These are phyloP conservation scores for Lactarius sanguifluus DNA, from an alignment of 768 basidiomycete genomes.

Conservation along the genomic window DNA sequence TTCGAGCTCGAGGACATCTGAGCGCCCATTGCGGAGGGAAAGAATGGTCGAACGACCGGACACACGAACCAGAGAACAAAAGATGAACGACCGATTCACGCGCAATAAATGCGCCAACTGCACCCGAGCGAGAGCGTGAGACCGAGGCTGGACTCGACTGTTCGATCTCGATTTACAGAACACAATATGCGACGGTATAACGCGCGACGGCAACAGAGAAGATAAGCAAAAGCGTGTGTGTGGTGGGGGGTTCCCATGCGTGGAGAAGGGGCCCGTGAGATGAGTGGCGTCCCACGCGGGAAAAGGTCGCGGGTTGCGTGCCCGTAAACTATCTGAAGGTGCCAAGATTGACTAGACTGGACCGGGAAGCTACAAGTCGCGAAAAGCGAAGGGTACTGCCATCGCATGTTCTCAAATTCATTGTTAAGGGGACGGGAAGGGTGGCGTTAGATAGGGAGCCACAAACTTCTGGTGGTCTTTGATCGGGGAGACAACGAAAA, in stretches of 20 bases:
- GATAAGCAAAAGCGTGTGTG: neutral
- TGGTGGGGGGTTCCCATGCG: neutral
- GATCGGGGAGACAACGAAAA: slow-evolving; percentile 4
- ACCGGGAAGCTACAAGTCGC: neutral
- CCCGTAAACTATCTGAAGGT: neutral
- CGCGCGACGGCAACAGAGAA: neutral
- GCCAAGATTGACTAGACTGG: neutral
- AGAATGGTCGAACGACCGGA: neutral
- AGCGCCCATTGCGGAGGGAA: neutral
- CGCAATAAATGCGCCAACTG: neutral
- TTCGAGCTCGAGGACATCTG: neutral
- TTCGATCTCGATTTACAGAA: neutral
- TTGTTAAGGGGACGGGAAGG: neutral
- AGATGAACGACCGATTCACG: neutral
- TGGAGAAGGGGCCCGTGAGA: neutral
- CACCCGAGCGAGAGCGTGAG: neutral
- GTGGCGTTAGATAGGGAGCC: slow-evolving; percentile 3
- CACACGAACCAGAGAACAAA: neutral
- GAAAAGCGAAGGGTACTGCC: neutral
- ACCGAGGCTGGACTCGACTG: neutral
- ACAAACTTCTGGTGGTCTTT: neutral
- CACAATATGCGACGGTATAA: neutral
- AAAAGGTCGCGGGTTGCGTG: neutral
- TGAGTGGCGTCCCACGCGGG: neutral
- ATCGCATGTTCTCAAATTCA: neutral